Evolutionary conservation across 306 rosid species (phyloP).

Genomic region (Sechiopsis laciniata): DNA sequence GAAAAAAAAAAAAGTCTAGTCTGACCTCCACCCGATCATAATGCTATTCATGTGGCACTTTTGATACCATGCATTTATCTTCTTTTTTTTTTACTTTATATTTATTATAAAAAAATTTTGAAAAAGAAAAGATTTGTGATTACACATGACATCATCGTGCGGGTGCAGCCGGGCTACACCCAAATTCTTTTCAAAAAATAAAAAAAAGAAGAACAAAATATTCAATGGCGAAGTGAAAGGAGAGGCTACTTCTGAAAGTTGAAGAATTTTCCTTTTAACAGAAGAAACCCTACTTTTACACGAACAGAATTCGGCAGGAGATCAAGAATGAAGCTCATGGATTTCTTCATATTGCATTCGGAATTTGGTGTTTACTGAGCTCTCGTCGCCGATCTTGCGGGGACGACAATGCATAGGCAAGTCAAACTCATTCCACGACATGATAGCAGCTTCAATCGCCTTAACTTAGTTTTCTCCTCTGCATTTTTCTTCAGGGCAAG

Average conservation of each 20-base stretch:
- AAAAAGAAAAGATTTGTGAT: too few relatives aligned
- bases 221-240: not conserved
- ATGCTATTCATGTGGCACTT: too few relatives aligned
- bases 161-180: too few relatives aligned
- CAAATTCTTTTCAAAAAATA: too few relatives aligned
- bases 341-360: not conserved
- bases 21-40: too few relatives aligned
- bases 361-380: not conserved
- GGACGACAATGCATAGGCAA: constrained; percentile 19
- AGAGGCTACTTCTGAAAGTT: not conserved
- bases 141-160: too few relatives aligned
- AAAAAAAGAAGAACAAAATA: not conserved
- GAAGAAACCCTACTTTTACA: not conserved
- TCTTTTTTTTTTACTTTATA: too few relatives aligned
- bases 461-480: not conserved
- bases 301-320: not conserved
- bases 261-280: not conserved
- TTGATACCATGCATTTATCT: too few relatives aligned
- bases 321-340: not conserved
- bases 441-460: not conserved
- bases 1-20: too few relatives aligned
- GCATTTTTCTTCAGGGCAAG: constrained; percentile 15
- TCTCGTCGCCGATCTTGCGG: not conserved
- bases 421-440: not conserved
- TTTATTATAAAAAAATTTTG: too few relatives aligned